phyloP scores from a whole-genome alignment of 2,329 filamentous ascomycete species.

The Colletotrichum sp. region DNA sequence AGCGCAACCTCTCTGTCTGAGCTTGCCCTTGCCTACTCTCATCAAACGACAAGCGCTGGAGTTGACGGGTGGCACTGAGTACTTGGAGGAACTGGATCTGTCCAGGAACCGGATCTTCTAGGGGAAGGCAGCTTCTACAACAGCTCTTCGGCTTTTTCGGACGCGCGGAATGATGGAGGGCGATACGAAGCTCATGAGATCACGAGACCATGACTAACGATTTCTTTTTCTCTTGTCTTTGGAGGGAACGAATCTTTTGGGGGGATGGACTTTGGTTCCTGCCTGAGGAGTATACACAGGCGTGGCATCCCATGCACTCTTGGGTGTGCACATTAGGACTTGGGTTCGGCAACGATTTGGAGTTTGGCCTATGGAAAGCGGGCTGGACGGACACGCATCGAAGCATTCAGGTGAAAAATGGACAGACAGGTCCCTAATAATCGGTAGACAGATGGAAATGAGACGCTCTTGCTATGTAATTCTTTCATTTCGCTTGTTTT shows the following conservation, averaged over 20 bases:
- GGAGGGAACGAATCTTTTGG: background rate
- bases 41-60: background rate
- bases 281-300: background rate
- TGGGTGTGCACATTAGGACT: background rate
- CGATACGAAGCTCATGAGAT: background rate
- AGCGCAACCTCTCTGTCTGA: conserved; percentile 9
- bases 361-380: background rate
- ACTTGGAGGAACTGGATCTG: background rate
- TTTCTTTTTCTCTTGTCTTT: background rate
- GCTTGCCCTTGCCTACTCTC: background rate
- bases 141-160: background rate
- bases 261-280: background rate
- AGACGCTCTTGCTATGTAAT: background rate
- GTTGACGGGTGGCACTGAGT: background rate
- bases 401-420: background rate
- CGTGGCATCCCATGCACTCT: background rate
- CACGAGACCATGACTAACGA: background rate
- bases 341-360: background rate
- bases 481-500: background rate
- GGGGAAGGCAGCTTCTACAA: background rate
- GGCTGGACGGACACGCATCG: background rate
- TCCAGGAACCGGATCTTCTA: background rate
- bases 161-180: background rate
- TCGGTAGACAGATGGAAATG: background rate
- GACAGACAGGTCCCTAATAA: background rate